Base-by-base conservation (phyloP, 78 protist species). In the Anaeramoeba flamelloides region DNA sequence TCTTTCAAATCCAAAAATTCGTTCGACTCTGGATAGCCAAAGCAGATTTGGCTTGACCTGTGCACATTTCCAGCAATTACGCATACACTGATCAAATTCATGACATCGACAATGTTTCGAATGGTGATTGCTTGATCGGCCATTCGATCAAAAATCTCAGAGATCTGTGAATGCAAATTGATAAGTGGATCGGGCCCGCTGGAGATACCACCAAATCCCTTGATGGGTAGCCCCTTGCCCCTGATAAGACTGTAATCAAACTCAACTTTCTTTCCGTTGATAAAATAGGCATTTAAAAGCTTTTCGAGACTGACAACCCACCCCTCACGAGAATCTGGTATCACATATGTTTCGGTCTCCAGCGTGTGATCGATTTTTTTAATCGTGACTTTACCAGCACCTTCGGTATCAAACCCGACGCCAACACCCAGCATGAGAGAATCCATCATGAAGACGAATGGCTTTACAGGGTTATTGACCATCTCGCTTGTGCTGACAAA, bases 361-460 rank as follows among this genome's bases (percentile, higher is more conserved):
- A 12, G 33, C 26, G 53, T 40, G 30, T 0, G 83, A 3, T 78
- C 84, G 37, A 79, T 85, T 8, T 85, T 87, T 40, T 86, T 86
- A 34, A 87, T 39, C 4, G 36, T 34, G 77, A 83, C 26, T 30
- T 75, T 77, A 53, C 65, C 53, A 1, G 89, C 91, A 53, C 91
- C 93, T n/a, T 74, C 33, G 37, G 89, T 85, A 75, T 89, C 91
- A 32, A 90, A 90, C 26, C 93, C 93, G 0, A 88, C 90, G 26
- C 93, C 93, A 1, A 90, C 91, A 31, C 92, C 96, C 74, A 92
- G 81, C 94, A 92, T 91, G 40, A 91, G 75, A 4, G 90, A 87
- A 33, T 92, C 96, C 94, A 92, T 91, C 30, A 92, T 74, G 33
- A 92, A 92, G 76, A 74, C 34, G 69, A 92, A 92, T 0, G 96